Base-by-base conservation (phyloP, 768 basidiomycete species). In the Psilocybe azurescens region DNA sequence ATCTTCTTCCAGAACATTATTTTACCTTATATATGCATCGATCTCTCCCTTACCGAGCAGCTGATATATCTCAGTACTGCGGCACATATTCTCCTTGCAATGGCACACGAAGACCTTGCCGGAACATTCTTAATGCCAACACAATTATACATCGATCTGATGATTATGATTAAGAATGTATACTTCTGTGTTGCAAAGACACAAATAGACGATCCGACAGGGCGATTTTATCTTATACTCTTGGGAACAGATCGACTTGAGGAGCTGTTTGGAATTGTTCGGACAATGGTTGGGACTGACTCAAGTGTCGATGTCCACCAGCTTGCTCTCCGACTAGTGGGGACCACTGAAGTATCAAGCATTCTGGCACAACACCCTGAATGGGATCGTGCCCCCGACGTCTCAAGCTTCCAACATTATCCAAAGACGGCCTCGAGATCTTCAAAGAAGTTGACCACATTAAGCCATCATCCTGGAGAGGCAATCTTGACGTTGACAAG, bases 211-310 rank as follows among this genome's bases (percentile, higher is more conserved):
- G 53, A 72, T 54, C 74, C 75, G 0, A 59, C 73, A 49, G 65
- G 68, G 0, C 29, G 67, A 41, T 78, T 81, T 58, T 79, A 61
- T 53, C 36, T 79, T 2, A 75, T 77, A 7, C 68, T 78, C 0
- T 61, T 80, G 1, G 78, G 79, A n/a, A 81, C 78, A 0, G 75
- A 81, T 60, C 68, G 74, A 0, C 68, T 78, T 1, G 76, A 81
- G 58, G 64, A 61, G 7, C 54, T 76, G 0, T 80, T 77, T 63
- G 77, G 78, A 1, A 68, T 77, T 20, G 60, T 77, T 10, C 62
- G 73, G 0, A 78, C 77, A 3, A 74, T 75, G 67, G 62, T 77
- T 52, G 75, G 78, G 0, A 77, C 73, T 36, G 75, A 79, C 41
- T 50, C 68, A 50, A 72, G 68, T 53, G 39, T 72, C 28, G 62